Evolutionary conservation across 805 yeast species (phyloP).

Genomic region (Priceomyces carsonii): DNA sequence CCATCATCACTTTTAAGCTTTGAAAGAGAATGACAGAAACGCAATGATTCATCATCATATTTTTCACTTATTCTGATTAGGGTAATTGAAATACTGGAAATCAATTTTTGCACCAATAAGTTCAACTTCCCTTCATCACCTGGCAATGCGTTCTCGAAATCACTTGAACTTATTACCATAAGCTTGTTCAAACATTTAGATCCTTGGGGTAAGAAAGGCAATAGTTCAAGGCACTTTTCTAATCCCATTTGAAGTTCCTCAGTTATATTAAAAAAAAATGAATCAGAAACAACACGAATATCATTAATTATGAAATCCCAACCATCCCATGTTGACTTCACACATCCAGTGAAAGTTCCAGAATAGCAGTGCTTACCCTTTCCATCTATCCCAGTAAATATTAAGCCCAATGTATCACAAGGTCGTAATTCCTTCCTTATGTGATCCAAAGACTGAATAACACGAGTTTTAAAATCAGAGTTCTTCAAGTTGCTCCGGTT

Average conservation of each 20-base stretch:
- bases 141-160: background rate
- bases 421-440: slow-evolving; percentile 30
- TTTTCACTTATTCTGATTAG: slow-evolving; percentile 23
- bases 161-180: slow-evolving; percentile 15
- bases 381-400: slow-evolving; percentile 49
- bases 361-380: slow-evolving; percentile 30
- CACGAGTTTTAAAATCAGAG: slow-evolving; percentile 22
- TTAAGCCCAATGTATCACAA: slow-evolving; percentile 48
- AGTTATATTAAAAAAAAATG: slow-evolving; percentile 15
- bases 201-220: slow-evolving; percentile 21
- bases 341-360: slow-evolving; percentile 51
- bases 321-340: slow-evolving; percentile 46
- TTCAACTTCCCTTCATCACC: slow-evolving; percentile 3
- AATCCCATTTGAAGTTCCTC: slow-evolving; percentile 25
- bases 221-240: slow-evolving; percentile 27
- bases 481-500: slow-evolving; percentile 27
- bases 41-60: slow-evolving; percentile 16
- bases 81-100: slow-evolving; percentile 22
- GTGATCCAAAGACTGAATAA: slow-evolving; percentile 24
- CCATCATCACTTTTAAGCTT: slow-evolving; percentile 10
- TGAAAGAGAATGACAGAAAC: slow-evolving; percentile 11
- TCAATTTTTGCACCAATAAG: slow-evolving; percentile 10
- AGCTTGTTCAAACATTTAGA: slow-evolving; percentile 11
- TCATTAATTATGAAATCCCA: slow-evolving; percentile 47
- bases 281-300: slow-evolving; percentile 25